phyloP scores from a whole-genome alignment of 2,329 filamentous ascomycete genomes.

The Aspergillus fijiensis region DNA sequence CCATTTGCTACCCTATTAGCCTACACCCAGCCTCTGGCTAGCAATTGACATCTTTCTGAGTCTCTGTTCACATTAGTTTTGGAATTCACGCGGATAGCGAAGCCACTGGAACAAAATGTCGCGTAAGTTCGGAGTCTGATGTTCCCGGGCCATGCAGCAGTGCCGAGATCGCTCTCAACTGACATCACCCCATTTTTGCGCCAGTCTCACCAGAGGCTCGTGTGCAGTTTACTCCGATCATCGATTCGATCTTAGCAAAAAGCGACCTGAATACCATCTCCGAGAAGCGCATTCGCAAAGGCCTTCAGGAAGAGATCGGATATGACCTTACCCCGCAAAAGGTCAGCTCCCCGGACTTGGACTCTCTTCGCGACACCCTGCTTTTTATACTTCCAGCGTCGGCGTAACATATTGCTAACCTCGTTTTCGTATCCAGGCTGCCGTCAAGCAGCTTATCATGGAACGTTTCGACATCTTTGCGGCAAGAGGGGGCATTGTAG shows the following conservation, averaged over 20 bases:
- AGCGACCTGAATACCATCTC: constrained; percentile 65
- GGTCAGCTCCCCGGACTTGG: constrained; percentile 41
- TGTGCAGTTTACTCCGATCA: constrained; percentile 57
- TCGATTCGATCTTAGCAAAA: constrained; percentile 60
- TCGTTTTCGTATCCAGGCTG: constrained; percentile 49
- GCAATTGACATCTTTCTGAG: constrained; percentile 16
- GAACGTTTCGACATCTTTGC: constrained; percentile 70
- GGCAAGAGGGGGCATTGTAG: constrained; percentile 42
- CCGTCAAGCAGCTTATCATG: constrained; percentile 71
- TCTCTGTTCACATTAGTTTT: neutral
- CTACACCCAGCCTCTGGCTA: neutral
- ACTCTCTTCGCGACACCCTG: constrained; percentile 12
- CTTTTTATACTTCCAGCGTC: neutral
- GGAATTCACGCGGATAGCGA: constrained; percentile 8
- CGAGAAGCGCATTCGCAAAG: constrained; percentile 64
- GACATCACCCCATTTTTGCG: constrained; percentile 20
- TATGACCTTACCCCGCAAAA: constrained; percentile 64
- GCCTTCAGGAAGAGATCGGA: constrained; percentile 59
- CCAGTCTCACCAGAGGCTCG: constrained; percentile 52
- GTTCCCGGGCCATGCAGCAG: constrained; percentile 23
- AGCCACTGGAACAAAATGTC: constrained; percentile 33
- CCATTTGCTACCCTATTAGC: constrained; percentile 5
- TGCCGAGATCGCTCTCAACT: constrained; percentile 21
- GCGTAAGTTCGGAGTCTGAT: constrained; percentile 33
- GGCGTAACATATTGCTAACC: constrained; percentile 15